Conservation (phyloP, 768 basidiomycete genomes). For the Polyporus arcularius region DNA sequence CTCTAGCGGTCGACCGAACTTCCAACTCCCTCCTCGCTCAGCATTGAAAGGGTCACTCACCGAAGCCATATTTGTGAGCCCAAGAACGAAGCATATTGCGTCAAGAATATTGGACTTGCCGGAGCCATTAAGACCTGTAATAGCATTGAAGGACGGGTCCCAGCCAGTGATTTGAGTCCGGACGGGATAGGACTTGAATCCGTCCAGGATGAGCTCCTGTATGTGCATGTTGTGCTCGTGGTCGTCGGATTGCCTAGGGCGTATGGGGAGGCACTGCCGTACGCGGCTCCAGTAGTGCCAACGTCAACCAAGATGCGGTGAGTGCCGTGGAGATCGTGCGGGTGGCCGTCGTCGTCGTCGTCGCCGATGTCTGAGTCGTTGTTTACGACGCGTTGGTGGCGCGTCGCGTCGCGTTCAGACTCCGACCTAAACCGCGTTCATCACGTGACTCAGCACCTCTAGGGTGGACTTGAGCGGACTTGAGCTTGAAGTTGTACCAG, state of each 20-base stretch:
- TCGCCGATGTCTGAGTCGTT: slow-evolving; percentile 1
- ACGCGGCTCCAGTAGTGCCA: background rate
- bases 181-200: slow-evolving; percentile 98
- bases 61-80: slow-evolving; percentile 95
- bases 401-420: slow-evolving; percentile 19
- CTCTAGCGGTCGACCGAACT: no score
- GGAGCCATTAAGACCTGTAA: slow-evolving; percentile 93
- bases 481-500: no score
- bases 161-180: slow-evolving; percentile 95
- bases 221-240: slow-evolving; percentile 67
- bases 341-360: background rate
- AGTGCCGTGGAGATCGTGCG: no score
- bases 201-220: slow-evolving; percentile 94
- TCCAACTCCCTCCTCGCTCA: no score
- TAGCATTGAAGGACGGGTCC: slow-evolving; percentile 98
- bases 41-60: slow-evolving; percentile 41
- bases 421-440: no score
- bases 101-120: slow-evolving; percentile 99
- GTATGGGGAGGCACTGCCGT: background rate
- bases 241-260: no score
- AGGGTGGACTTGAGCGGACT: no score
- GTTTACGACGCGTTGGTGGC: slow-evolving; percentile 14
- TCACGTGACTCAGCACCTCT: no score
- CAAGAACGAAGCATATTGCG: slow-evolving; percentile 98
- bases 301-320: background rate